Conservation (phyloP, 1,284 basidiomycete genomes). For the Veloboletus limbatus region DNA sequence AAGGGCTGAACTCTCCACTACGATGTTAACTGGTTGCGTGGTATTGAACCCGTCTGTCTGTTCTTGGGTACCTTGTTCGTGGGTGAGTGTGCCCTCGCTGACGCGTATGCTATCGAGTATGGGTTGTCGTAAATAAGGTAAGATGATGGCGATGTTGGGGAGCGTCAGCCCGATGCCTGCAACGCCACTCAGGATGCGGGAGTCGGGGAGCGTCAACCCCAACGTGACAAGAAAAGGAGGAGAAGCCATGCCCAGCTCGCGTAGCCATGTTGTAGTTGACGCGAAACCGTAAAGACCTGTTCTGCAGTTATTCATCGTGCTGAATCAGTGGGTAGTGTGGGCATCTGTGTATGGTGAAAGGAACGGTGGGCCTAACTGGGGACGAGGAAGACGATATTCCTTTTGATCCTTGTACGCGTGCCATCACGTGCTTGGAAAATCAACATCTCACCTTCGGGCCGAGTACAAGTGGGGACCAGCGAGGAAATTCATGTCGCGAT, state of each 20-base stretch:
- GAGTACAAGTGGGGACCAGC: too few species aligned
- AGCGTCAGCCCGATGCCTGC: constrained; percentile 30
- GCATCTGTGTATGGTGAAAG: constrained; percentile 2
- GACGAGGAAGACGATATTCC: constrained; percentile 7
- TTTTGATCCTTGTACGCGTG: constrained; percentile 10
- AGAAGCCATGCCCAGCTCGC: constrained; percentile 25
- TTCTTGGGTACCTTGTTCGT: not conserved
- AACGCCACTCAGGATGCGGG: constrained; percentile 26
- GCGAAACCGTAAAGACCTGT: constrained; percentile 27
- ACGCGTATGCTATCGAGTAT: constrained; percentile 14
- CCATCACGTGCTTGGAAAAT: constrained; percentile 27
- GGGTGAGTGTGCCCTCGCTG: not conserved
- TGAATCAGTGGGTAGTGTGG: constrained; percentile 1
- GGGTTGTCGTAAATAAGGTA: constrained; percentile 27
- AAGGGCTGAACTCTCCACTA: not conserved
- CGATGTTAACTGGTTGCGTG: not conserved
- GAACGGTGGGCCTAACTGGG: not conserved
- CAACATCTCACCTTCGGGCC: too few species aligned
- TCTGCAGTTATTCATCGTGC: constrained; percentile 24
- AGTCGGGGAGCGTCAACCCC: constrained; percentile 28
- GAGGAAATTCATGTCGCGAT: too few species aligned
- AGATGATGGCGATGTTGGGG: constrained; percentile 23
- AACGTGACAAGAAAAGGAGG: constrained; percentile 27
- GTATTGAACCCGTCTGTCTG: not conserved
- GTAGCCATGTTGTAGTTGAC: constrained; percentile 22